Evolutionary conservation across 176 grass and related monocot species (phyloP), one percentile per base, ranked within the genome.

Genomic region (Aegilops tauschii): DNA sequence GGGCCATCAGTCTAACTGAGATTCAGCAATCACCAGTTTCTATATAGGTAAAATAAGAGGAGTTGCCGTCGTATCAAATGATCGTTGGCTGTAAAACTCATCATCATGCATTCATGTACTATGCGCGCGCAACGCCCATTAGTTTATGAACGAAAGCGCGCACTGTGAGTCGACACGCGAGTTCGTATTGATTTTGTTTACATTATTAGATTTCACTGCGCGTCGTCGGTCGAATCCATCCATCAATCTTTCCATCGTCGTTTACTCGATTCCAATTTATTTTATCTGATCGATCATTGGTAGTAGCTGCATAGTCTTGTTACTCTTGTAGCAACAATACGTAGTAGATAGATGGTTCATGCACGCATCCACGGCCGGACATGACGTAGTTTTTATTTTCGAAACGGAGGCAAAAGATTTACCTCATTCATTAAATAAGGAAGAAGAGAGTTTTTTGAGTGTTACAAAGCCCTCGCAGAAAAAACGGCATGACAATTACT

Each of bases 61-160:
- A 1, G 67, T 9, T 70, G 17, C 39, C 68, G 34, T 84, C 87
- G 31, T 40, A 42, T 80, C 47, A 1, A 42, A 4, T 20, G 4
- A 4, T 39, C 25, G 11, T 75, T n/a, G 17, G 17, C 52, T 29
- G 67, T 81, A 47, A 69, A 76, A 76, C 88, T 64, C 80, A 85
- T 89, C 77, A 63, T 59, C 5, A 8, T 69, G 30, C 23, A 25
- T 25, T 25, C 3, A 10, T 21, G 42, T 45, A 45, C 42, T 45
- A 12, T 45, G 42, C 42, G 16, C 61, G 5, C 31, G 2, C 31
- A 32, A 39, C 37, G 37, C 37, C 44, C 44, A 12, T 29, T 23
- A 40, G 20, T 17, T 2, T 11, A 6, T 0, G 1, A 44, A 44
- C 40, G 40, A 45, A 45, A 47, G 23, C 23, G 23, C 23, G 13